A percentile compares a stretch with the other conserved stretches of the same genome.
Evolutionary conservation across 768 basidiomycete genomes (phyloP).

Genomic region (Tulasnella sp.): DNA sequence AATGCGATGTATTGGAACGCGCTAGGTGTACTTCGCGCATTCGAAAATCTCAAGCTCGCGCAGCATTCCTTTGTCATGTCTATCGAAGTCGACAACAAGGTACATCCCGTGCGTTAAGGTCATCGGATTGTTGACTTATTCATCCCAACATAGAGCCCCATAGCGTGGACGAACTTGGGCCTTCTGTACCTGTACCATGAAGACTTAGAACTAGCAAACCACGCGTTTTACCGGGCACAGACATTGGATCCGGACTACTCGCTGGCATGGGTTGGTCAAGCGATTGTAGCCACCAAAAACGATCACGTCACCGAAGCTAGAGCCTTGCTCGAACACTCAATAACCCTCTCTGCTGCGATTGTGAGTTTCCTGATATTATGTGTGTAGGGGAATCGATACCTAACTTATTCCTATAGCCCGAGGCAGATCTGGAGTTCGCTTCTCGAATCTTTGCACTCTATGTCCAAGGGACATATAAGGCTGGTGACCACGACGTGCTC

Average conservation of each 20-base stretch:
- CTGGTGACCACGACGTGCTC: constrained; percentile 46
- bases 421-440: constrained; percentile 76
- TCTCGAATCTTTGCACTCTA: constrained; percentile 50
- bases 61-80: constrained; percentile 92
- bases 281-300: constrained; percentile 58
- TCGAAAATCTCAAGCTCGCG: constrained; percentile 61
- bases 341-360: constrained; percentile 52
- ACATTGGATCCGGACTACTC: constrained; percentile 87
- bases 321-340: constrained; percentile 69
- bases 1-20: constrained; percentile 79
- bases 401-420: constrained; percentile 48
- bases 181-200: constrained; percentile 75
- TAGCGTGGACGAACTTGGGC: constrained; percentile 83
- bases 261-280: constrained; percentile 88
- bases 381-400: neutral
- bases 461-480: constrained; percentile 12
- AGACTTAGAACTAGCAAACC: constrained; percentile 78
- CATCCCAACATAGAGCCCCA: constrained; percentile 51
- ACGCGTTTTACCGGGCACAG: constrained; percentile 83
- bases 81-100: constrained; percentile 81
- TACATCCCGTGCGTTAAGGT: constrained; percentile 35
- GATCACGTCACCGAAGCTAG: constrained; percentile 59
- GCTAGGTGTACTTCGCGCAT: constrained; percentile 68
- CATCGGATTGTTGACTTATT: constrained; percentile 18
- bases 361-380: constrained; percentile 41